Conservation (phyloP, 148 eudicot genomes). For the Dianthus caryophyllus region DNA sequence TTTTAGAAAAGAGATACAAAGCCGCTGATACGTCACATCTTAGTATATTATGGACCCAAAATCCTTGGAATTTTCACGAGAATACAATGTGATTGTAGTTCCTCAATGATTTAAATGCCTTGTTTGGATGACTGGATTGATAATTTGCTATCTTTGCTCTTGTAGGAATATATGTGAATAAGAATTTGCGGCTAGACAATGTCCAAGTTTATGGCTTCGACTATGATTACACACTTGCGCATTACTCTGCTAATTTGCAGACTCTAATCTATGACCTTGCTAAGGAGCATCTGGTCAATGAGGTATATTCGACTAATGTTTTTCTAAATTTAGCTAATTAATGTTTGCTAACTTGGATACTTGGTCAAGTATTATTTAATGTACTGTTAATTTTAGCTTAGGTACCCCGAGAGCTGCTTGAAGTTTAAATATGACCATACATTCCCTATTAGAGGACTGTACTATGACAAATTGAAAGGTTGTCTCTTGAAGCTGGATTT, state of each 20-base stretch:
- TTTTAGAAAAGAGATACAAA: neutral
- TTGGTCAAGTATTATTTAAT: neutral
- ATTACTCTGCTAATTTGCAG: slow-evolving; percentile 78
- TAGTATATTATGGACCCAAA: neutral
- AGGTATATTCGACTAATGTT: slow-evolving; percentile 43
- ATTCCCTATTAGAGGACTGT: slow-evolving; percentile 91
- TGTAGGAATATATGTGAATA: slow-evolving; percentile 89
- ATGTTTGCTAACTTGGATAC: slow-evolving; percentile 18
- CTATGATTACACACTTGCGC: slow-evolving; percentile 96
- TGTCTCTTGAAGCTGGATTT: slow-evolving; percentile 94
- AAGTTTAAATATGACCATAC: slow-evolving; percentile 70
- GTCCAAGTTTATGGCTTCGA: slow-evolving; percentile 95
- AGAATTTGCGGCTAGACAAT: slow-evolving; percentile 81
- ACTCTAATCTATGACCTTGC: slow-evolving; percentile 88
- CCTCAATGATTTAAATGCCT: neutral
- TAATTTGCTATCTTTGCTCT: slow-evolving; percentile 47
- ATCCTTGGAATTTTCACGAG: neutral
- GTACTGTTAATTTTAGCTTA: slow-evolving; percentile 52
- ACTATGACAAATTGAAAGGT: slow-evolving; percentile 90
- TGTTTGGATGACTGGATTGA: neutral
- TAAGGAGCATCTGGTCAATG: slow-evolving; percentile 89
- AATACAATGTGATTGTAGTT: neutral
- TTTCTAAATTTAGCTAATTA: neutral
- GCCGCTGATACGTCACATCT: neutral
- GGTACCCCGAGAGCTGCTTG: slow-evolving; percentile 92